phyloP scores from a whole-genome alignment of 345 rosid genomes.

The Euphorbia lathyris region DNA sequence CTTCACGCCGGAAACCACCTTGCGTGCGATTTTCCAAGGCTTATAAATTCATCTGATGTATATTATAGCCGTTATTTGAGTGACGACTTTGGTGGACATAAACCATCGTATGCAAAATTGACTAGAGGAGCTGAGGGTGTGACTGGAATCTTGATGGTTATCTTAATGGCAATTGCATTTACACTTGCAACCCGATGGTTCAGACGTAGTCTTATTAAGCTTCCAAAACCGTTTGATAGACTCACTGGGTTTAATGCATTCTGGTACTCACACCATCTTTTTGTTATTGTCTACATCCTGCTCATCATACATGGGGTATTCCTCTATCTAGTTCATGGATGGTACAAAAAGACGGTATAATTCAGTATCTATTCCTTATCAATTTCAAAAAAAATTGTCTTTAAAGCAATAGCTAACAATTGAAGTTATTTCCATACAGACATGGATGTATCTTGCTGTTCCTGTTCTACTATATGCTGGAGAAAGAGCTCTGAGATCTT shows the following conservation, averaged over 20 bases:
- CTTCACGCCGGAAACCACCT: conserved; percentile 83
- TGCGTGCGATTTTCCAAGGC: conserved; percentile 89
- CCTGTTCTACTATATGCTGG: conserved; percentile 78
- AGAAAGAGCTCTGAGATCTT: conserved; percentile 81
- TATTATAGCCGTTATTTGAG: conserved; percentile 29
- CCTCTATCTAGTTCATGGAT: conserved; percentile 66
- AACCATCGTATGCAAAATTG: conserved; percentile 67
- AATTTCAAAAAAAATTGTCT: background rate
- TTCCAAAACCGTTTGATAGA: conserved; percentile 89
- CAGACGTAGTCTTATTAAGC: conserved; percentile 64
- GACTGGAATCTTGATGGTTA: conserved; percentile 79
- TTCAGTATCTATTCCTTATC: conserved; percentile 6
- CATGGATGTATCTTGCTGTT: conserved; percentile 95
- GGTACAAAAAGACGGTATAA: conserved; percentile 83
- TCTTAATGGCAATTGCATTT: conserved; percentile 71
- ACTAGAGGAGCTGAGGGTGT: conserved; percentile 64
- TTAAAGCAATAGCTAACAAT: background rate
- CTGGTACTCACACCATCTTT: conserved; percentile 96
- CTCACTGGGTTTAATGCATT: conserved; percentile 93
- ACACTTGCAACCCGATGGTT: conserved; percentile 79
- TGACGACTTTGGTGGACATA: conserved; percentile 50
- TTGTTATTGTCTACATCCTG: conserved; percentile 64
- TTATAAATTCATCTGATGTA: conserved; percentile 29
- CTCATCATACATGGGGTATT: conserved; percentile 66
- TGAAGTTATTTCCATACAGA: conserved; percentile 36